A percentile compares a stretch with the other conserved stretches of the same genome.
Evolutionary conservation across 1,284 basidiomycete genomes (phyloP).

Genomic region (Agaricales sp.): DNA sequence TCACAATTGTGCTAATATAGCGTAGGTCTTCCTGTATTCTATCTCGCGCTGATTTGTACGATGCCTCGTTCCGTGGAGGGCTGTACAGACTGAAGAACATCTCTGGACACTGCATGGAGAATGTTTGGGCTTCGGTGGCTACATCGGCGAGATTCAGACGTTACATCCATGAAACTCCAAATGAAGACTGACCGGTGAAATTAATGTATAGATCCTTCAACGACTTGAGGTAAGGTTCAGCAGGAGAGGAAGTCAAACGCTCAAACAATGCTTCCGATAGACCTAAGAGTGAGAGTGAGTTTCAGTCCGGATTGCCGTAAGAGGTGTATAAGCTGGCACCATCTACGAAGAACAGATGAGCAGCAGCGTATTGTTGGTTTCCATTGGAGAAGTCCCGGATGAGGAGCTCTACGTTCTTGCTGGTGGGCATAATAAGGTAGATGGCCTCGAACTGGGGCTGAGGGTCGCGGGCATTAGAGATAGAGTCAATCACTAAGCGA

Average conservation of each 20-base stretch:
- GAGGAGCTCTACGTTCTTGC: conserved; percentile 87
- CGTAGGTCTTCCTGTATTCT: conserved; percentile 77
- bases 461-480: conserved; percentile 62
- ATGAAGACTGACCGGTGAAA: conserved; percentile 59
- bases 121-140: conserved; percentile 81
- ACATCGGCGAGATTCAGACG: conserved; percentile 7
- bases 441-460: conserved; percentile 82
- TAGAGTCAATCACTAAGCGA: conserved; percentile 64
- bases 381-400: conserved; percentile 73
- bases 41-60: conserved; percentile 48
- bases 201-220: conserved; percentile 84
- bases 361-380: conserved; percentile 72
- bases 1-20: conserved; percentile 60
- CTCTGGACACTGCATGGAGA: conserved; percentile 66
- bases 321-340: conserved; percentile 36
- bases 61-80: conserved; percentile 60
- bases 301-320: conserved; percentile 6
- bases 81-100: conserved; percentile 84
- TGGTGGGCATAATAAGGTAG: conserved; percentile 92
- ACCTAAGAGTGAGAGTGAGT: conserved; percentile 27
- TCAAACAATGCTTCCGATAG: conserved; percentile 69
- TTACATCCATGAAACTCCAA: conserved; percentile 2
- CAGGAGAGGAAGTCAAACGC: conserved; percentile 59
- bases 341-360: conserved; percentile 93
- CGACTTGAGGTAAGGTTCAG: conserved; percentile 59